Conservation (phyloP, 805 yeast species). For the Kazachstania bromeliacearum region DNA sequence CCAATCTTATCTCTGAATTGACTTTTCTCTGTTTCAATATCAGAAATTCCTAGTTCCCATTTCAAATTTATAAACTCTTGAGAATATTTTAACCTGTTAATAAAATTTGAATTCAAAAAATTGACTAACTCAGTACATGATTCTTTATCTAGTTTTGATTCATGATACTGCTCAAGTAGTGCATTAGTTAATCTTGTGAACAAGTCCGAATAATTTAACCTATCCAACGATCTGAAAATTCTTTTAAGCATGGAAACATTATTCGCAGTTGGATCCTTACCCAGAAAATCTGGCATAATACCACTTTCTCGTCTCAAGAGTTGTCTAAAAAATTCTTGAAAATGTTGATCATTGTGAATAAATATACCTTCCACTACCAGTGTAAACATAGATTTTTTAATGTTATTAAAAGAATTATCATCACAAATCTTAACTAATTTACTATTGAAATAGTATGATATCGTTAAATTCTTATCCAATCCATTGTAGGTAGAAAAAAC, state of each 20-base stretch:
- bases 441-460: constrained; percentile 13
- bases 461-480: constrained; percentile 8
- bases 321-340: constrained; percentile 9
- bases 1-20: constrained; percentile 14
- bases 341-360: constrained; percentile 9
- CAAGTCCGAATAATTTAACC: constrained; percentile 7
- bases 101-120: constrained; percentile 15
- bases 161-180: no score
- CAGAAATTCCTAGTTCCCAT: constrained; percentile 20
- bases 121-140: no score
- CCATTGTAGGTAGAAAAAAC: constrained; percentile 20
- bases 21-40: constrained; percentile 22
- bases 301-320: constrained; percentile 15
- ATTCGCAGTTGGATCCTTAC: constrained; percentile 2
- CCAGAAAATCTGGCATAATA: not conserved
- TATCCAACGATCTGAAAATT: constrained; percentile 11
- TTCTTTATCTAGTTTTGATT: no score
- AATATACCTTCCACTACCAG: constrained; percentile 4
- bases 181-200: not conserved
- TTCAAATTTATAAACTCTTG: constrained; percentile 19
- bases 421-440: constrained; percentile 18
- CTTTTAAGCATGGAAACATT: constrained; percentile 7
- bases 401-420: constrained; percentile 12
- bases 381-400: constrained; percentile 16
- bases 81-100: constrained; percentile 15